Evolutionary conservation across 2,329 filamentous ascomycete species (phyloP).

Genomic region (Coleophoma cylindrospora): DNA sequence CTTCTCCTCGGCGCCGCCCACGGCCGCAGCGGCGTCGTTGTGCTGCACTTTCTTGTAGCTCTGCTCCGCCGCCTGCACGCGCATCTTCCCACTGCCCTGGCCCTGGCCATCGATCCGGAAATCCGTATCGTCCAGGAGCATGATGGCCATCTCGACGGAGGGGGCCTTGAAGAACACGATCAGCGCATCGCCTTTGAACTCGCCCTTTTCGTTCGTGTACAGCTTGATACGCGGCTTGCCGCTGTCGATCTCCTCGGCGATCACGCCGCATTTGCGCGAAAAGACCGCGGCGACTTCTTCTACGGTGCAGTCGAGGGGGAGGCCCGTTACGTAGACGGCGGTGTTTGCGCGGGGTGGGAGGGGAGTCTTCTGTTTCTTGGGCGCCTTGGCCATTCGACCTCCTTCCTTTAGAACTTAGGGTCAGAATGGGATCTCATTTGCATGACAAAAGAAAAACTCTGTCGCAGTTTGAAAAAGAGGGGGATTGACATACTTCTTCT

Average conservation of each 20-base stretch:
- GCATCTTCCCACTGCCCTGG: conserved; percentile 57
- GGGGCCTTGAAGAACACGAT: conserved; percentile 94
- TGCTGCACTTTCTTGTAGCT: conserved; percentile 89
- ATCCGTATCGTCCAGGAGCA: conserved; percentile 74
- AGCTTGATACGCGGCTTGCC: conserved; percentile 87
- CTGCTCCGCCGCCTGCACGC: conserved; percentile 77
- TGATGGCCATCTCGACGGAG: conserved; percentile 81
- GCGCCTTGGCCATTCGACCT: conserved; percentile 23
- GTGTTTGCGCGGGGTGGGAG: conserved; percentile 62
- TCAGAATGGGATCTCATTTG: not conserved
- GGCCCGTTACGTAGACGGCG: conserved; percentile 84
- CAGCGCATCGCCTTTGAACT: conserved; percentile 90
- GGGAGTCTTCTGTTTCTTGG: conserved; percentile 27
- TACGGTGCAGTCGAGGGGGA: conserved; percentile 73
- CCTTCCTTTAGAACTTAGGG: conserved; percentile 18
- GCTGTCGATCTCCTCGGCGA: conserved; percentile 90
- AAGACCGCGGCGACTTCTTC: conserved; percentile 82
- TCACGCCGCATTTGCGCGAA: conserved; percentile 78
- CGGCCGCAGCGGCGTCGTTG: conserved; percentile 28
- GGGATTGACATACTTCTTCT: conserved; percentile 39
- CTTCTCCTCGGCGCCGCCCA: conserved; percentile 31
- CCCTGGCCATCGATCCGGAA: conserved; percentile 58
- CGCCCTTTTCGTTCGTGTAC: conserved; percentile 75
- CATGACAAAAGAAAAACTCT: not conserved
- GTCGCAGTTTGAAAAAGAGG: not conserved